Conservation (phyloP, 495 filamentous ascomycete genomes). For the Glarea lozoyensis region DNA sequence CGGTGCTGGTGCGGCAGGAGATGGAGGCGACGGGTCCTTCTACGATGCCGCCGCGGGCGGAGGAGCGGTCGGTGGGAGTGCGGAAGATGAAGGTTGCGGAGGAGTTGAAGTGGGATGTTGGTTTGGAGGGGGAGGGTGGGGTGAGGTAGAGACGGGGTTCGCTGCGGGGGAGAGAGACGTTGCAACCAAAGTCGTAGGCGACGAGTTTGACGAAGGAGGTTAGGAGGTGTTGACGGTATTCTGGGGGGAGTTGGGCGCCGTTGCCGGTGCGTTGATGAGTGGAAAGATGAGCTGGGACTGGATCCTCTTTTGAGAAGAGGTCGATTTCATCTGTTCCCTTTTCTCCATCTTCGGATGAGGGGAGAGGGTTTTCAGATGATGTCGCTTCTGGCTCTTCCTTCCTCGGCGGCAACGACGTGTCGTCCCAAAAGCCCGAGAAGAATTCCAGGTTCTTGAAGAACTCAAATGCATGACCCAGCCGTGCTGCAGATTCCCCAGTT, state of each 20-base stretch:
- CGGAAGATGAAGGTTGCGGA: slow-evolving; percentile 52
- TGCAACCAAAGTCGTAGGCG: slow-evolving; percentile 72
- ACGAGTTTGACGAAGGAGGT: slow-evolving; percentile 68
- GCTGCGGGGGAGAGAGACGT: slow-evolving; percentile 49
- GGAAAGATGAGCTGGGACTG: slow-evolving; percentile 6
- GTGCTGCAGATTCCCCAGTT: slow-evolving; percentile 33
- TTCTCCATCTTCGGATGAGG: too few relatives aligned
- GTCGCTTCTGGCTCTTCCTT: slow-evolving; percentile 1
- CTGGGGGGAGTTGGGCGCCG: slow-evolving; percentile 66
- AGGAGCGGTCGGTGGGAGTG: slow-evolving; percentile 53
- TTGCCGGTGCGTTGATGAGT: slow-evolving; percentile 28
- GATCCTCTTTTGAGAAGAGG: not conserved
- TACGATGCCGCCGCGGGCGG: slow-evolving; percentile 62
- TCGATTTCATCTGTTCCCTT: too few relatives aligned
- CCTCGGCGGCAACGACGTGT: slow-evolving; percentile 30
- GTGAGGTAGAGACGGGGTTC: slow-evolving; percentile 54
- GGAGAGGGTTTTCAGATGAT: too few relatives aligned
- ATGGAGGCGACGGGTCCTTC: slow-evolving; percentile 67
- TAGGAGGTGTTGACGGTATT: slow-evolving; percentile 61
- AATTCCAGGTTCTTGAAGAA: slow-evolving; percentile 47
- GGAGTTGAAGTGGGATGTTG: slow-evolving; percentile 44
- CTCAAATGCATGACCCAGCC: slow-evolving; percentile 48
- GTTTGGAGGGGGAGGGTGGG: slow-evolving; percentile 26
- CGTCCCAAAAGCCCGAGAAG: slow-evolving; percentile 42
- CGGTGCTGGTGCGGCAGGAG: slow-evolving; percentile 46